Percentiles rank a stretch among this genome's conserved stretches.
Conservation (phyloP, 2,329 filamentous ascomycete species). For the Aspergillus ochraceus region DNA sequence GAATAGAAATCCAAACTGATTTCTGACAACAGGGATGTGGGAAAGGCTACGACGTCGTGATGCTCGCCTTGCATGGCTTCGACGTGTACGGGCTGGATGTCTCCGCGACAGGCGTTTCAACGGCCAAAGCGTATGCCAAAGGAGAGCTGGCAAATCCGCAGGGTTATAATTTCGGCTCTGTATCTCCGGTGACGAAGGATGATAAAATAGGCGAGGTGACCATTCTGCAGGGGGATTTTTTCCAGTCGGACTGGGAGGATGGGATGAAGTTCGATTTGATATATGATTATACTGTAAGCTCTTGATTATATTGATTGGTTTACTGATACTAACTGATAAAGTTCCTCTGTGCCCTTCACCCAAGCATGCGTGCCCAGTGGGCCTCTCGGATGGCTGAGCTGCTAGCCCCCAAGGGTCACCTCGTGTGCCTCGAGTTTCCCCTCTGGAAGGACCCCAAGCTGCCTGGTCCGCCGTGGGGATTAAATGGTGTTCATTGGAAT, state of each 20-base stretch:
- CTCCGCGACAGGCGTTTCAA: conserved; percentile 22
- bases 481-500: conserved; percentile 39
- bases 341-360: conserved; percentile 64
- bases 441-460: conserved; percentile 37
- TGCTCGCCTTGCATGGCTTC: conserved; percentile 32
- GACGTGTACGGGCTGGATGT: conserved; percentile 28
- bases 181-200: not conserved
- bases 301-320: not conserved
- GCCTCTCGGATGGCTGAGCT: conserved; percentile 54
- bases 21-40: conserved; percentile 25
- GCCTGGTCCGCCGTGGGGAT: conserved; percentile 42
- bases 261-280: conserved; percentile 16
- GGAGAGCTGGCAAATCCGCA: conserved; percentile 17
- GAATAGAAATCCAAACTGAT: not conserved
- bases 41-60: conserved; percentile 32
- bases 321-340: conserved; percentile 26
- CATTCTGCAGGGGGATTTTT: conserved; percentile 59
- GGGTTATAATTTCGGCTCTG: conserved; percentile 20
- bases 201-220: conserved; percentile 48
- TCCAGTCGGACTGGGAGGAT: conserved; percentile 11
- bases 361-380: conserved; percentile 55
- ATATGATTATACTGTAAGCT: conserved; percentile 53
- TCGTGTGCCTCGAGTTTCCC: conserved; percentile 55
- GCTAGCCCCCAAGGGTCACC: conserved; percentile 50
- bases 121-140: conserved; percentile 22